Base-by-base conservation (phyloP, 495 filamentous ascomycete genomes). In the Hypoxylon intermedium region DNA sequence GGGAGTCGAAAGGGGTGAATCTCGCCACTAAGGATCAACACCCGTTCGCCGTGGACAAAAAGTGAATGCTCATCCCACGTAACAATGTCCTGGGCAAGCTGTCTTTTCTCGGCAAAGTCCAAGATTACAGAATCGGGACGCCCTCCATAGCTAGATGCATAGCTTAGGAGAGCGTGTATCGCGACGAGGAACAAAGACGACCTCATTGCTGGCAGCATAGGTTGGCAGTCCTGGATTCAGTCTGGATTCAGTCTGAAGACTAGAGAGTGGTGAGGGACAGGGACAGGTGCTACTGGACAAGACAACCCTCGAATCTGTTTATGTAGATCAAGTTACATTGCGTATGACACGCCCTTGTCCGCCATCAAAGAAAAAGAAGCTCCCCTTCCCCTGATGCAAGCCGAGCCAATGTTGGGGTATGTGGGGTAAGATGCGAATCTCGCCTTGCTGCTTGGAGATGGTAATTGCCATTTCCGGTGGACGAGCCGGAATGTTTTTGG, bases 31-130 rank as follows among this genome's bases (percentile, higher is more conserved):
- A 87, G 92, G 18, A 92, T 75, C 76, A 91, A 82, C 37, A 91
- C 65, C 30, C 88, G 79, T 68, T 90, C 83, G 34, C 89, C 89
- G n/a, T 84, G 78, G 44, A 93, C 77, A 65, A 89, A 87, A 16
- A 92, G 74, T 6, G 90, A 90, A 58, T 90, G 77, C 24, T 90
- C 79, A 72, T 92, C 89, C 83, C 86, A 92, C 9, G 83, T 89
- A n/a, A 90, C 83, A 9, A 63, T 60, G 26, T 63, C 49, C 24
- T 63, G 61, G 19, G 23, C 4, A 36, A 18, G 13, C 5, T 50
- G 18, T 36, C 49, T 43, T 38, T 65, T 60, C 33, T 65, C 49
- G 1, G 50, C 38, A 24, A 45, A 50, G 4, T 60, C 50, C 50
- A 43, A 55, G 38, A 65, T 59, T 24, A 58, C n/a, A 7, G 54